Base-by-base conservation (phyloP, 805 yeast genomes). In the Saccharomycopsis capsularis region DNA sequence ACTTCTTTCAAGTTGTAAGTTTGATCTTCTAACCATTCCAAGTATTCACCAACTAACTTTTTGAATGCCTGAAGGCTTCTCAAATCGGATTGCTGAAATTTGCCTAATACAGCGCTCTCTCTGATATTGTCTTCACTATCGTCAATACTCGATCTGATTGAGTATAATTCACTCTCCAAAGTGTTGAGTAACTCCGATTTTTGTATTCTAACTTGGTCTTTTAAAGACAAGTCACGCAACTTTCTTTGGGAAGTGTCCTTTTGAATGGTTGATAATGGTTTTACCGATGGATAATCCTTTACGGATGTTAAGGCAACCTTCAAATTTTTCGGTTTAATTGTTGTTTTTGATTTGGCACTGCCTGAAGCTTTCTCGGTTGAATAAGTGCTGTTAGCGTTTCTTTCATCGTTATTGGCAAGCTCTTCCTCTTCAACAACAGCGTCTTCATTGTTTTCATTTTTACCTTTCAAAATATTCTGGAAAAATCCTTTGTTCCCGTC, bases 21-120 rank as follows among this genome's bases (percentile, higher is more conserved):
- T 43, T 53, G 53, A 11, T 53, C 56, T 41, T 53, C 56, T n/a
- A 53, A 43, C 56, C 56, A 53, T 19, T 53, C 54, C 13, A 53
- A 43, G n/a, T 53, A 36, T n/a, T 51, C 48, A 40, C 36, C 30
- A 23, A 53, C 43, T 18, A 53, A 35, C 42, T 37, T 32, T n/a
- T 51, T 40, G 36, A 53, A 53, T 2, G 47, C 50, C 18, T 38
- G 30, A n/a, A 53, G 25, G 11, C 19, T 11, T 16, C 34, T 46
- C 18, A 37, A 9, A 23, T 43, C 46, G 7, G 18, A 5, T 9
- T 19, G 29, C 3, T 18, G 37, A 25, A 42, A 46, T 30, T 49
- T 42, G 1, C 11, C 40, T 3, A 30, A 22, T 3, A 3, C 23
- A 7, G 40, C 39, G n/a, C 50, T 52, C 22, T 42, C 46, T 48